Evolutionary conservation across 1,284 basidiomycete genomes (phyloP).

Genomic region (Lignosus rhinocerotis): DNA sequence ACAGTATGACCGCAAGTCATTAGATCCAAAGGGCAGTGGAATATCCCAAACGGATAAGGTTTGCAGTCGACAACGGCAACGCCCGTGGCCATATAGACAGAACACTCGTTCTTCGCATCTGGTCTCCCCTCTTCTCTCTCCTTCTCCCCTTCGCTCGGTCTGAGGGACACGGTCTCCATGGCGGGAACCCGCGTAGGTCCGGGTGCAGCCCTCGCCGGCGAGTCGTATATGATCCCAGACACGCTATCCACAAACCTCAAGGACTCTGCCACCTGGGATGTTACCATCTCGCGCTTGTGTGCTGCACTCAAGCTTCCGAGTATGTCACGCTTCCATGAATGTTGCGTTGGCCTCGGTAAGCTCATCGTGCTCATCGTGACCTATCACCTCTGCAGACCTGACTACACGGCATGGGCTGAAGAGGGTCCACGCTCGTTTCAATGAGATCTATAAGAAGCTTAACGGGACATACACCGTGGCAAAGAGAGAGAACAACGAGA

Average conservation of each 20-base stretch:
- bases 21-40: too few relatives aligned
- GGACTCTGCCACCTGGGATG: neutral
- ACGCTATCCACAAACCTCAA: neutral
- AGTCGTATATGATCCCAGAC: neutral
- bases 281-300: slow-evolving; percentile 29
- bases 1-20: too few relatives aligned
- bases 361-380: neutral
- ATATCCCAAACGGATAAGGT: too few relatives aligned
- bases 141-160: neutral
- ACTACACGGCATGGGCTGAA: slow-evolving; percentile 55
- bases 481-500: slow-evolving; percentile 16
- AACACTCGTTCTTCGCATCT: too few relatives aligned
- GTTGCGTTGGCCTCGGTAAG: neutral
- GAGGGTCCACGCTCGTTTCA: slow-evolving; percentile 55
- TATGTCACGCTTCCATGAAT: slow-evolving; percentile 21
- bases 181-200: neutral
- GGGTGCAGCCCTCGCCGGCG: neutral
- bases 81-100: neutral
- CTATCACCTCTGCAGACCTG: slow-evolving; percentile 49
- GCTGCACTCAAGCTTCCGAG: slow-evolving; percentile 51
- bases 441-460: slow-evolving; percentile 47
- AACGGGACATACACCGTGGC: slow-evolving; percentile 32
- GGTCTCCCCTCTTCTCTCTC: neutral
- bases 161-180: neutral
- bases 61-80: neutral